A percentile compares a stretch with the other conserved stretches of the same genome.
These are phyloP conservation scores for Pyrenophora graminea DNA, from an alignment of 2,329 filamentous ascomycete species.

Conservation along the genomic window DNA sequence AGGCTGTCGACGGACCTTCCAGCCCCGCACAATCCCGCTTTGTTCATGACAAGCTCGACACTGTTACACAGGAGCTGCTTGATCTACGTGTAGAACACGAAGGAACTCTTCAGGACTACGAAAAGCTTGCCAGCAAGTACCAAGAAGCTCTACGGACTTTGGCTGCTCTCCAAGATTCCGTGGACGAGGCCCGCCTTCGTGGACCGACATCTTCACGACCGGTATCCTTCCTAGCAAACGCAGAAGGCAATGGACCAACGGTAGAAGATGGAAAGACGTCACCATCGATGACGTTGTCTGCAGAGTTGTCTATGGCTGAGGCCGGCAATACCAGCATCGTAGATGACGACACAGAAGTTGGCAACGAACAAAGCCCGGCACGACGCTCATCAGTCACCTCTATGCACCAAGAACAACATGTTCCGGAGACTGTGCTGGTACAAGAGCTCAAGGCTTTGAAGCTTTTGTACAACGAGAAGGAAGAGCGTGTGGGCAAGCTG, in stretches of 20 bases:
- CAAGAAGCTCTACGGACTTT: constrained; percentile 83
- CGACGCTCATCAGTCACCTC: constrained; percentile 29
- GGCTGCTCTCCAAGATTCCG: constrained; percentile 80
- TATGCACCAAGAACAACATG: constrained; percentile 17
- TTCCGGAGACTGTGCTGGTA: constrained; percentile 22
- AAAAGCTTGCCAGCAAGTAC: constrained; percentile 83
- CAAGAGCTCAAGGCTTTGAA: constrained; percentile 74
- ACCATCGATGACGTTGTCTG: constrained; percentile 89
- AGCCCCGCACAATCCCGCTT: constrained; percentile 82
- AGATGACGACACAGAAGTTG: constrained; percentile 55
- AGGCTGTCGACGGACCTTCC: constrained; percentile 54
- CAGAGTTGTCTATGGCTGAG: constrained; percentile 87
- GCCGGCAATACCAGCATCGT: constrained; percentile 52
- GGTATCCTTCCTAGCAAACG: constrained; percentile 82
- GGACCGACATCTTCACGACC: constrained; percentile 60
- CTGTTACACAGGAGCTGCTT: constrained; percentile 86
- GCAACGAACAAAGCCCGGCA: constrained; percentile 63
- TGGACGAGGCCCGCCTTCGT: constrained; percentile 75
- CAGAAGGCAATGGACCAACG: constrained; percentile 69
- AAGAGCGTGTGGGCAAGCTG: constrained; percentile 73
- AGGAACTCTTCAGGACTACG: constrained; percentile 76
- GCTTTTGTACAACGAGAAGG: constrained; percentile 73
- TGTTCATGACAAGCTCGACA: constrained; percentile 90
- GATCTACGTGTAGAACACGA: constrained; percentile 92
- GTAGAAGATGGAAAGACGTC: constrained; percentile 69